phyloP scores from a whole-genome alignment of 2,329 filamentous ascomycete genomes.

The Neopestalotiopsis sp. region DNA sequence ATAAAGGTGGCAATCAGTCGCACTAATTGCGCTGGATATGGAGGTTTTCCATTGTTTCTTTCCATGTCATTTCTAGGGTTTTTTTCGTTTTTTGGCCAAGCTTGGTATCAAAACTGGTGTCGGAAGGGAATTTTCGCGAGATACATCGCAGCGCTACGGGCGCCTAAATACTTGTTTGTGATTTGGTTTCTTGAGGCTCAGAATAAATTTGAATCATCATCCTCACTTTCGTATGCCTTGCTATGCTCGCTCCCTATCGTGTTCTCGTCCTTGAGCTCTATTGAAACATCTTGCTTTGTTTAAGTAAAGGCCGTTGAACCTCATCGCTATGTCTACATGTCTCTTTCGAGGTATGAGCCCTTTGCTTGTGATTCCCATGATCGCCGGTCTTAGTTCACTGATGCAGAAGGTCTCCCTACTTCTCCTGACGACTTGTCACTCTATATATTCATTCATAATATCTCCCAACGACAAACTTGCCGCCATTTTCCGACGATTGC shows the following conservation, averaged over 20 bases:
- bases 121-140: background rate
- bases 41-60: background rate
- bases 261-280: background rate
- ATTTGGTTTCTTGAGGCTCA: background rate
- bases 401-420: no score
- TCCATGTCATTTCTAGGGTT: background rate
- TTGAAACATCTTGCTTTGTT: background rate
- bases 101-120: background rate
- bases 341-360: no score
- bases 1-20: constrained; percentile 30
- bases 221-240: background rate
- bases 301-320: no score
- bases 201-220: background rate
- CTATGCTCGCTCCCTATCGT: background rate
- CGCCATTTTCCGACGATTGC: no score
- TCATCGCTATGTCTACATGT: no score
- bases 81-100: background rate
- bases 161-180: background rate
- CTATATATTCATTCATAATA: no score
- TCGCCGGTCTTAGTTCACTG: no score
- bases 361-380: no score
- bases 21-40: constrained; percentile 22
- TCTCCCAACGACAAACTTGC: no score
- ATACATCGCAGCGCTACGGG: background rate
- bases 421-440: no score